Conservation (phyloP, 495 filamentous ascomycete genomes). For the Bacidia rubella region DNA sequence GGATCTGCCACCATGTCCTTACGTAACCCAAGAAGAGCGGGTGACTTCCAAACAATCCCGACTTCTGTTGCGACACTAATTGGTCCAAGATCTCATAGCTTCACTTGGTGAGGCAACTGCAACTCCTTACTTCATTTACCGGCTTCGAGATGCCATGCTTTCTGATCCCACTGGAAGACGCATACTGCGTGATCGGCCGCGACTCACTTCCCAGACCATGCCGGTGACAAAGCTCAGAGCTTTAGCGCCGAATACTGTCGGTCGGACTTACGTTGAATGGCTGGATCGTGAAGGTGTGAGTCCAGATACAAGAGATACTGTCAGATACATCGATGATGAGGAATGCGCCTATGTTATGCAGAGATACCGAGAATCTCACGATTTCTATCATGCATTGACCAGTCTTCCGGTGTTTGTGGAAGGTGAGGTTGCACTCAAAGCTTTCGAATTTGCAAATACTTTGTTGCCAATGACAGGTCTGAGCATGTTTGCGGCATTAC, state of each 20-base stretch:
- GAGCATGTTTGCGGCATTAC: slow-evolving; percentile 52
- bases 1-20: slow-evolving; percentile 74
- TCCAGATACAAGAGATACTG: slow-evolving; percentile 69
- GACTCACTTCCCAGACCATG: slow-evolving; percentile 70
- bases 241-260: slow-evolving; percentile 62
- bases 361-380: slow-evolving; percentile 92
- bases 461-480: slow-evolving; percentile 89
- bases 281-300: slow-evolving; percentile 83
- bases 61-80: slow-evolving; percentile 10
- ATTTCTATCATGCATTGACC: slow-evolving; percentile 95
- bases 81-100: slow-evolving; percentile 68
- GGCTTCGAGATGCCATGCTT: slow-evolving; percentile 87
- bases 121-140: slow-evolving; percentile 88
- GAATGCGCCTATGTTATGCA: slow-evolving; percentile 99
- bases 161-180: slow-evolving; percentile 68
- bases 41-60: slow-evolving; percentile 24
- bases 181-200: slow-evolving; percentile 80
- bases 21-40: slow-evolving; percentile 63
- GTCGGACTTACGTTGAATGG: slow-evolving; percentile 76
- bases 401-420: slow-evolving; percentile 84
- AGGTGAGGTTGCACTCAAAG: slow-evolving; percentile 89
- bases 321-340: slow-evolving; percentile 83
- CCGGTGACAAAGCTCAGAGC: slow-evolving; percentile 54
- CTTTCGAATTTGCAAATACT: slow-evolving; percentile 92
- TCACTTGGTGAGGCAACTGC: slow-evolving; percentile 86